A percentile compares a stretch with the other conserved stretches of the same genome.
phyloP scores from a whole-genome alignment of 2,329 filamentous ascomycete species.

The Pseudogymnoascus sp. region DNA sequence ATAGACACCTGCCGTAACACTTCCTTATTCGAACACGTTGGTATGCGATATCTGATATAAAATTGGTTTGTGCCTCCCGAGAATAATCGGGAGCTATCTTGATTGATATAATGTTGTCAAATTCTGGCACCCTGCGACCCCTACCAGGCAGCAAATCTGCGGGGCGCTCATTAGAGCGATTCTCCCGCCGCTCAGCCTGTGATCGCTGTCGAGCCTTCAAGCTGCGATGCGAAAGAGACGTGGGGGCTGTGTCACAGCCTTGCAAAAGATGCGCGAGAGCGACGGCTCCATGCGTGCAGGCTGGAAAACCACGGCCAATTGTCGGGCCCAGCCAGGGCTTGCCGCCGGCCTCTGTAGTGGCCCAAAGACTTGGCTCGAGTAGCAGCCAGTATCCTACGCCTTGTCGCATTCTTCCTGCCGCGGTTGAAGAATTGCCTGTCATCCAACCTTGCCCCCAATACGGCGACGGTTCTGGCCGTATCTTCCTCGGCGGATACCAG shows the following conservation, averaged over 20 bases:
- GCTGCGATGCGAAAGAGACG: not conserved
- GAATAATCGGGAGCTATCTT: not conserved
- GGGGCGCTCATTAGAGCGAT: not conserved
- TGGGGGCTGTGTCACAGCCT: not conserved
- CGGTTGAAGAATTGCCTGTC: not conserved
- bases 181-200: not conserved
- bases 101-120: conserved; percentile 3
- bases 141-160: not conserved
- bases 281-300: not conserved
- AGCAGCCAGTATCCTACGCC: not conserved
- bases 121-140: not conserved
- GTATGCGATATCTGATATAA: not conserved
- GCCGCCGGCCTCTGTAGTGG: not conserved
- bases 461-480: not conserved
- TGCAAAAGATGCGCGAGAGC: not conserved
- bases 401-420: not conserved
- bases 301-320: not conserved
- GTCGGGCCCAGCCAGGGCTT: not conserved
- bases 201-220: not conserved
- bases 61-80: not conserved
- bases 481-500: not conserved
- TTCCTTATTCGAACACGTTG: not conserved
- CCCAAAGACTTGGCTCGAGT: not conserved
- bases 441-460: not conserved
- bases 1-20: not conserved